These are phyloP conservation scores for Blastobotrys petasosporus DNA, from an alignment of 1,139 yeast genomes.

Conservation along the genomic window DNA sequence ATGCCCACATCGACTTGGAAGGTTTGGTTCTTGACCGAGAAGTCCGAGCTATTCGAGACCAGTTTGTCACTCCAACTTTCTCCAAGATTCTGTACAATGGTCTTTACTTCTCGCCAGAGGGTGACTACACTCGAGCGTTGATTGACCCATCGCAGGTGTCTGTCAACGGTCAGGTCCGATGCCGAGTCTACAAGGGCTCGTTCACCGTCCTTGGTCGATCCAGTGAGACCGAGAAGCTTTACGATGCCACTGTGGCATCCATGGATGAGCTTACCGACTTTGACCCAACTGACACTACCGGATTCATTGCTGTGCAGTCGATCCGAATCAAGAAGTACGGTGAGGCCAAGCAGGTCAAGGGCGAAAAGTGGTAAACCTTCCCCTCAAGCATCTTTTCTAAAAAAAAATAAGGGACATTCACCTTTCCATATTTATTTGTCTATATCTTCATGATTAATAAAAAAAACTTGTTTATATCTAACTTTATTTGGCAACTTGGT, in stretches of 20 bases:
- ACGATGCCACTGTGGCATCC: slow-evolving; percentile 96
- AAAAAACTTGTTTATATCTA: no score
- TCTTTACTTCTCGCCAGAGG: slow-evolving; percentile 96
- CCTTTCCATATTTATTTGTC: no score
- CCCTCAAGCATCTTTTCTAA: background rate
- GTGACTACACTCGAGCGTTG: slow-evolving; percentile 91
- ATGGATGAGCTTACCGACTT: slow-evolving; percentile 99
- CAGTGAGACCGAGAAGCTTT: slow-evolving; percentile 89
- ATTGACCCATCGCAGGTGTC: slow-evolving; percentile 90
- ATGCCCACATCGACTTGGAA: slow-evolving; percentile 91
- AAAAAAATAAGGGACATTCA: no score
- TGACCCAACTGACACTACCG: slow-evolving; percentile 94
- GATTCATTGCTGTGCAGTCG: slow-evolving; percentile 96
- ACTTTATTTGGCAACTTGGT: no score
- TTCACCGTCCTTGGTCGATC: slow-evolving; percentile 85
- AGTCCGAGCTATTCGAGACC: slow-evolving; percentile 94
- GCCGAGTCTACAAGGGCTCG: slow-evolving; percentile 87
- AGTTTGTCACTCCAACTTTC: slow-evolving; percentile 88
- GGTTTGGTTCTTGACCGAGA: slow-evolving; percentile 96
- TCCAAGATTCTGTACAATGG: slow-evolving; percentile 92
- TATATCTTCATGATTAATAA: no score
- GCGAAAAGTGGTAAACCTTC: slow-evolving; percentile 42
- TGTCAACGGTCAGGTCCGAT: slow-evolving; percentile 94
- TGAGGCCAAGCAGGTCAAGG: slow-evolving; percentile 82
- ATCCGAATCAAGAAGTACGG: slow-evolving; percentile 98